Evolutionary conservation across 257 asterid species (phyloP).

Genomic region (Lycium barbarum): DNA sequence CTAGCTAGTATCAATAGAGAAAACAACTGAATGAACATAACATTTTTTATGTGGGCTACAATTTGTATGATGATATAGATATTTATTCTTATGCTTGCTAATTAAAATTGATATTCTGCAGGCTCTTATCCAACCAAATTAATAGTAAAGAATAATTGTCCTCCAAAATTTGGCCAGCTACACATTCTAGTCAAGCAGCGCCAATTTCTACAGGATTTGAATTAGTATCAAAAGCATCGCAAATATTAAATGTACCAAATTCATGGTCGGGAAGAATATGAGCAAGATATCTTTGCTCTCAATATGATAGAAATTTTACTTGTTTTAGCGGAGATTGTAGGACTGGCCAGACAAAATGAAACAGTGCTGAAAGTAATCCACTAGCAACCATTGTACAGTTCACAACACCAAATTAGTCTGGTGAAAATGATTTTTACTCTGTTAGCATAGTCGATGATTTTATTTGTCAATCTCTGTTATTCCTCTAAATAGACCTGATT

Average conservation of each 20-base stretch:
- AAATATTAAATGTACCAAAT: slow-evolving; percentile 21
- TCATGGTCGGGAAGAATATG: slow-evolving; percentile 66
- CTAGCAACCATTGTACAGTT: slow-evolving; percentile 52
- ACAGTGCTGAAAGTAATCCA: slow-evolving; percentile 46
- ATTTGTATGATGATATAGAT: no score
- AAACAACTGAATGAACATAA: no score
- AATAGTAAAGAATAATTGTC: no score
- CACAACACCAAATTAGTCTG: slow-evolving; percentile 39
- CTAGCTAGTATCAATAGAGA: no score
- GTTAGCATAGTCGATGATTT: slow-evolving; percentile 62
- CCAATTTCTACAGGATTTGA: slow-evolving; percentile 47
- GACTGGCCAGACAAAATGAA: slow-evolving; percentile 44
- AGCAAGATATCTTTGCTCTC: slow-evolving; percentile 54
- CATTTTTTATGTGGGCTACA: no score
- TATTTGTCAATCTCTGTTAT: slow-evolving; percentile 44
- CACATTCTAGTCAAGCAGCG: slow-evolving; percentile 44
- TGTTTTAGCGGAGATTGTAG: slow-evolving; percentile 57
- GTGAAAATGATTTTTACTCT: slow-evolving; percentile 48
- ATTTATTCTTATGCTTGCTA: not conserved
- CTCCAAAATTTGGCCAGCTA: slow-evolving; percentile 59
- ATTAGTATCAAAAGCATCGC: slow-evolving; percentile 40
- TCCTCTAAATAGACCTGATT: slow-evolving; percentile 30
- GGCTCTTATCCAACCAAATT: slow-evolving; percentile 46
- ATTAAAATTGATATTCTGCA: slow-evolving; percentile 24
- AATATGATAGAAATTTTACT: slow-evolving; percentile 32